Evolutionary conservation across 78 protist species (phyloP), one percentile per base, ranked within the genome.

Genomic region (Polysphondylium violaceum): DNA sequence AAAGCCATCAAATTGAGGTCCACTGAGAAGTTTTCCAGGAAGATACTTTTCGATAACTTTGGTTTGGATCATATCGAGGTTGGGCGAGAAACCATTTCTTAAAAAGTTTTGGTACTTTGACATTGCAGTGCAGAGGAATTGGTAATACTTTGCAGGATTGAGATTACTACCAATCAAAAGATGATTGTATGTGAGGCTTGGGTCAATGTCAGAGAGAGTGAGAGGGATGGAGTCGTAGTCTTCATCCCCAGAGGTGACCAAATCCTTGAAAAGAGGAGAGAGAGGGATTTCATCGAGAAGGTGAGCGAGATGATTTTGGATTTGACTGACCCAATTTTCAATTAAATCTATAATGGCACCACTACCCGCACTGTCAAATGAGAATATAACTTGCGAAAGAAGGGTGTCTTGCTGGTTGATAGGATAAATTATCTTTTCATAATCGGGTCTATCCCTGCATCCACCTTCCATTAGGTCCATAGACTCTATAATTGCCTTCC

Each of bases 11-110:
- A n/a, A n/a, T n/a, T n/a, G n/a, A n/a, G n/a, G n/a, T n/a, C n/a
- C n/a, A n/a, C n/a, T n/a, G n/a, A n/a, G n/a, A n/a, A n/a, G n/a
- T 65, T 83, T 83, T 14, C 91, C 91, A 12, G 91, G 58, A 41
- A 69, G 50, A 65, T 53, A 83, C n/a, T 29, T 47, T 38, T 41
- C 36, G 25, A 69, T 69, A 16, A 83, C 41, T 25, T 73, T 72
- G 19, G 27, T 41, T 43, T 83, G 67, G 44, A 83, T 69, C 0
- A 27, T 7, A 2, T 19, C 1, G 23, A 63, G 40, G 47, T 71
- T 55, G 40, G 91, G 91, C 2, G 29, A 1, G 55, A 83, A 68
- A 17, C 9, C 0, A 5, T 17, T 0, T 61, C 77, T 51, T 6
- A 55, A 50, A 16, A 83, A 83, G 12, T 53, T 17, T 40, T 83